Conservation (phyloP, 2,329 filamentous ascomycete genomes). For the Monosporascus cannonballus region DNA sequence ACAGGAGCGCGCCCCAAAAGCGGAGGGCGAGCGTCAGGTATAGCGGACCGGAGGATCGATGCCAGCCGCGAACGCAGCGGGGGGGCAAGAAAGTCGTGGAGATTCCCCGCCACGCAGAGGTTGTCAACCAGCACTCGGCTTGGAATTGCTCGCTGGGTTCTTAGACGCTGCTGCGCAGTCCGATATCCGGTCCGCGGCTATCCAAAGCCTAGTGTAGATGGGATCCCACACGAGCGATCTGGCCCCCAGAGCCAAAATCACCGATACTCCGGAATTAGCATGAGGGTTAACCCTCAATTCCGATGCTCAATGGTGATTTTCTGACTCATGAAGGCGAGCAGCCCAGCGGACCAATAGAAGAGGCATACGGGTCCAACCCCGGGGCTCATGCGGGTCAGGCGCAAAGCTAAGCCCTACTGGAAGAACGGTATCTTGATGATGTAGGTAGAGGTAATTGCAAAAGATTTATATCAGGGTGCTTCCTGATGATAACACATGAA, state of each 20-base stretch:
- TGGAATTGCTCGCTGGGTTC: slow-evolving; percentile 22
- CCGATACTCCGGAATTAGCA: slow-evolving; percentile 19
- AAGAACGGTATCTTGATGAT: too few species aligned
- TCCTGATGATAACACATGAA: too few species aligned
- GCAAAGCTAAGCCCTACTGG: too few species aligned
- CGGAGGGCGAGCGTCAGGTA: too few species aligned
- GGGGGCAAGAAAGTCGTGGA: slow-evolving; percentile 32
- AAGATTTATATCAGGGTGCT: too few species aligned
- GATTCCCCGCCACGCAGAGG: slow-evolving; percentile 22
- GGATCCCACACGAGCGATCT: slow-evolving; percentile 8
- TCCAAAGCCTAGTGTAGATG: slow-evolving; percentile 22
- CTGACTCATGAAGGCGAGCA: too few species aligned
- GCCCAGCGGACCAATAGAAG: slow-evolving; percentile 14
- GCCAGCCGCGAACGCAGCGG: slow-evolving; percentile 27
- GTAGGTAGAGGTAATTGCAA: too few species aligned
- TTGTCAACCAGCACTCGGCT: slow-evolving; percentile 17
- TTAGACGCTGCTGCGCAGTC: slow-evolving; percentile 25
- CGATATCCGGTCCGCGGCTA: slow-evolving; percentile 24
- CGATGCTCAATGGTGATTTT: slow-evolving; percentile 24
- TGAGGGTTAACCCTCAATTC: slow-evolving; percentile 19
- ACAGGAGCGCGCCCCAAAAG: background rate
- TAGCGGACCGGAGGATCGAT: background rate
- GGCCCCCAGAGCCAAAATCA: slow-evolving; percentile 12
- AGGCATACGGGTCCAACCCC: slow-evolving; percentile 10
- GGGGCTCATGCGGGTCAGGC: too few species aligned